Evolutionary conservation across 2,329 filamentous ascomycete genomes (phyloP), one percentile per base, ranked within the genome.

Genomic region (Cordyceps farinosa): DNA sequence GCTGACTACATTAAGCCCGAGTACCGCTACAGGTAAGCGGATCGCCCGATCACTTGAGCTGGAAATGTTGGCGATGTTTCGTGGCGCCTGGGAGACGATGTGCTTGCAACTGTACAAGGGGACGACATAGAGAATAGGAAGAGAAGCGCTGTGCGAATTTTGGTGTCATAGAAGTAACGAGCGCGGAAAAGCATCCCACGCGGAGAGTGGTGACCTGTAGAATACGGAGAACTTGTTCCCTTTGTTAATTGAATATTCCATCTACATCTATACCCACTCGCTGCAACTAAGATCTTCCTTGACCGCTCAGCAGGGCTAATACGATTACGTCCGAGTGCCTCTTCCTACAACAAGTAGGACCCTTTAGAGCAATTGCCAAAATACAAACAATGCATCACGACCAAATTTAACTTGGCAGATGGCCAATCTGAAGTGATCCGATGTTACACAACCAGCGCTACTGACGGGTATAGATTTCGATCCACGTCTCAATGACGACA

Each of bases 1-100:
- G 92, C 92, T 79, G 91, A 99, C 84, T 98, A 86, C 80, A 88
- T 99, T 81, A 92, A 91, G 86, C 92, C 93, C 66, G 88, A 97
- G 77, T 99, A 98, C 86, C 87, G 88, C 84, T 96, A 94, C 79
- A 76, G 70, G 74, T 79, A 76, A 74, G 75, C 61, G 53, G 10
- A 30, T 52, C 36, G 52, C 52, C 42, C 30, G 22, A 34, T 3
- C 9, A 17, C 8, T 36, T 36, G n/a, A 22, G 7, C 38, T 27
- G n/a, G 44, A 50, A 17, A n/a, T 50, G 55, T 38, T 42, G 47
- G 11, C 15, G 36, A 45, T 53, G 29, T 54, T 45, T 45, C 9
- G 48, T 34, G 55, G 50, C 51, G 51, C 44, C 11, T 8, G 59
- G 42, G 22, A 38, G 17, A 27, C n/a, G n/a, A 50, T 2, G 27